Evolutionary conservation across 495 filamentous ascomycete genomes (phyloP).

Genomic region (Extremus antarcticus): DNA sequence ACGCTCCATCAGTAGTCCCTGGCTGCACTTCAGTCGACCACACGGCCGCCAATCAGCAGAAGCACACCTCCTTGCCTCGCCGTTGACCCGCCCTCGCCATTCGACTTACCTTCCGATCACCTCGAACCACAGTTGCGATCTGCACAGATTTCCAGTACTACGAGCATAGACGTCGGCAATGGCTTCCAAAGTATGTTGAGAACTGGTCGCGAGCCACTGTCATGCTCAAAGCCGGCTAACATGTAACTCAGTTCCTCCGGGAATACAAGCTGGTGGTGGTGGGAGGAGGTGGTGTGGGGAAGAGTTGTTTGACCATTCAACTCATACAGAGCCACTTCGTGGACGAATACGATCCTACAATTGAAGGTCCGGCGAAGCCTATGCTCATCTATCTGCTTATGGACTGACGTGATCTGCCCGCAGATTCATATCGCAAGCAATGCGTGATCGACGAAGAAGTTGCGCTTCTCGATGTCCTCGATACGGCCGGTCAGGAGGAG

Average conservation of each 20-base stretch:
- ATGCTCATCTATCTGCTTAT: no score
- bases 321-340: constrained; percentile 98
- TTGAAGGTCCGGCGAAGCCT: constrained; percentile 96
- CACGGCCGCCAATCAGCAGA: no score
- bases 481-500: constrained; percentile 97
- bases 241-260: constrained; percentile 67
- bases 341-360: constrained; percentile 98
- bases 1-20: not conserved
- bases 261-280: constrained; percentile 99
- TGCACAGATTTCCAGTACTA: no score
- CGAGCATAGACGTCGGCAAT: no score
- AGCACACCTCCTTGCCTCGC: not conserved
- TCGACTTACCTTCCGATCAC: no score
- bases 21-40: not conserved
- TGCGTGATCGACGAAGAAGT: constrained; percentile 97
- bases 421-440: constrained; percentile 99
- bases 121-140: no score
- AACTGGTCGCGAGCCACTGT: not conserved
- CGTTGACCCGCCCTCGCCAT: not conserved
- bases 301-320: constrained; percentile 98
- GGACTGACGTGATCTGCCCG: not conserved
- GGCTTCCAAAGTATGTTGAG: constrained; percentile 20
- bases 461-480: constrained; percentile 90
- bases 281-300: constrained; percentile 94
- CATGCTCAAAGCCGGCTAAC: constrained; percentile 15